Evolutionary conservation across 768 basidiomycete genomes (phyloP), one percentile per base, ranked within the genome.

Genomic region (Pleurotus djamor): DNA sequence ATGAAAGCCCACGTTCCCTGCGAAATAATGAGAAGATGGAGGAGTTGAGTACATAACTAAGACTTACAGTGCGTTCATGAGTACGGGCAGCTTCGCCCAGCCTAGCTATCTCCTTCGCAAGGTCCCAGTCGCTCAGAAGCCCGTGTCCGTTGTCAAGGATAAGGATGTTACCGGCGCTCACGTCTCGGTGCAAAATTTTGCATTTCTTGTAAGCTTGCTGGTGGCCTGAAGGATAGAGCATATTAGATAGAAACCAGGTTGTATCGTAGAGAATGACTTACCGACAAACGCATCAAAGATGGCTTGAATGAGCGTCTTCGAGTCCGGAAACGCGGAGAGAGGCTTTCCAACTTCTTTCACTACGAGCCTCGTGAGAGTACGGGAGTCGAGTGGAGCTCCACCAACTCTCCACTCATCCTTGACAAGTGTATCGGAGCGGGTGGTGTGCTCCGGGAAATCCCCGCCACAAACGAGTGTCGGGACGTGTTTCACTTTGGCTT

Each of bases 1-100:
- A 73, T 72, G 55, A 71, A 74, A n/a, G 66, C 65, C 72, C 71
- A 73, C 9, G 71, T 73, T 0, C 74, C 72, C 71, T 74, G 16
- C n/a, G n/a, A 55, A 17, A 28, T 1, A 3, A 28, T 28, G 21
- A 28, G 21, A 5, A 8, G 17, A 58, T n/a, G n/a, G n/a, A n/a
- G n/a, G n/a, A n/a, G n/a, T n/a, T n/a, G n/a, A n/a, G n/a, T n/a
- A n/a, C n/a, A n/a, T n/a, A n/a, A n/a, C n/a, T n/a, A 5, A 8
- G 17, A 58, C 60, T 57, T 9, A 52, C 60, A 3, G 48, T 61
- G n/a, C 56, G 60, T 4, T 61, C 60, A 8, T 34, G 34, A n/a
- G 16, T 32, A 17, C 60, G 21, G 12, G 28, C 36, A n/a, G 10
- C 38, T n/a, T 44, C 16, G 4, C 32, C 6, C 13, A 58, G 8